Evolutionary conservation across 176 grass and related monocot genomes (phyloP), one percentile per base, ranked within the genome.

Genomic region (Ensete glaucum): DNA sequence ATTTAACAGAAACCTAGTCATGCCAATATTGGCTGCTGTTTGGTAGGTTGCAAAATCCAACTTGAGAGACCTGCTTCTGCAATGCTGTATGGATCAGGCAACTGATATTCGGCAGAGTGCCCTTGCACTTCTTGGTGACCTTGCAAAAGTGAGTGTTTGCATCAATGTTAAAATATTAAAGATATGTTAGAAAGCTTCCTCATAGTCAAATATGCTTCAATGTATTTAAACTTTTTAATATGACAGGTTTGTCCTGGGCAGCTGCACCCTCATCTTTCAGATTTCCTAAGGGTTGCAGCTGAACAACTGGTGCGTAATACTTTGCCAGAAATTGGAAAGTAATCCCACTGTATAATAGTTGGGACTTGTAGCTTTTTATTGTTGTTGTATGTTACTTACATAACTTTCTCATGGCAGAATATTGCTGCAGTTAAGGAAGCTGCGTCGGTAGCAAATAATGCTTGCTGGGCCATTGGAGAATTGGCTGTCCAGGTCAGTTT

Each of bases 391-490:
- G 6, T 75, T 77, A 2, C 79, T 85, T 48, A 92, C 73, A 48
- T 25, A 59, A 69, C 8, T 78, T 81, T 53, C 50, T 43, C 14
- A n/a, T 69, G 80, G 76, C 78, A 98, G 95, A 93, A 52, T 64
- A 86, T 84, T 2, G 73, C 83, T 58, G 79, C 67, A 66, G 88
- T 98, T 68, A 98, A 98, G 82, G 95, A 93, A 77, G 90, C 90
- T 66, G 84, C 87, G 14, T 98, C 95, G 51, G 95, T 93, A 17
- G 95, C 95, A 60, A 98, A 98, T 69, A 98, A 98, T 85, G 95
- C 95, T 78, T 93, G 95, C 60, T 98, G 95, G 95, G 95, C 95
- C 34, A 93, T 98, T 77, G 95, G 95, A 80, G 90, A 98, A 89
- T 81, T 98, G 77, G 95, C 90, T 55, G 85, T 93, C 78, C 93